phyloP scores from a whole-genome alignment of 345 rosid species.

The Aegle marmelos region DNA sequence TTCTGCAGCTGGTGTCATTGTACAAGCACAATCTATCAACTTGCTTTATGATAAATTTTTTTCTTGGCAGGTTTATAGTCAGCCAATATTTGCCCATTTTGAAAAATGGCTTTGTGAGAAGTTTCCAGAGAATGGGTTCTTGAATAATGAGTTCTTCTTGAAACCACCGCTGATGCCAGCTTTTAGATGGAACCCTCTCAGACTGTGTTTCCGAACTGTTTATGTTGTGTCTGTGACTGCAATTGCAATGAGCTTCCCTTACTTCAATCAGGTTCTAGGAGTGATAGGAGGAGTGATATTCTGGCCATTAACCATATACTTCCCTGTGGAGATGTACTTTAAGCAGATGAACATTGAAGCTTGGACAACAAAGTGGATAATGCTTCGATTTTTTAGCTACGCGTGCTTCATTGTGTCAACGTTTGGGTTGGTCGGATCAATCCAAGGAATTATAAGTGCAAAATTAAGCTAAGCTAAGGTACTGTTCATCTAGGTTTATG shows the following conservation, averaged over 20 bases:
- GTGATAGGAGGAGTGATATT: constrained; percentile 66
- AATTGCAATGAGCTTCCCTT: constrained; percentile 61
- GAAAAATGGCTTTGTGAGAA: constrained; percentile 40
- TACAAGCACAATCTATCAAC: not conserved
- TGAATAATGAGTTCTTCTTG: constrained; percentile 25
- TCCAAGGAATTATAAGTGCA: constrained; percentile 54
- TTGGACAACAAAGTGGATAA: constrained; percentile 56
- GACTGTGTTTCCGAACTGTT: constrained; percentile 45
- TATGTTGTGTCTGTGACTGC: constrained; percentile 52
- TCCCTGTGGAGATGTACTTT: constrained; percentile 72
- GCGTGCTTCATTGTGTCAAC: constrained; percentile 38
- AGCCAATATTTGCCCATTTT: constrained; percentile 43
- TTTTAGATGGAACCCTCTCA: constrained; percentile 28
- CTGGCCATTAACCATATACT: constrained; percentile 76
- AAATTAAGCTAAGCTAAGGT: constrained; percentile 29
- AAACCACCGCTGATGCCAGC: constrained; percentile 34
- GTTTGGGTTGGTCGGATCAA: constrained; percentile 54
- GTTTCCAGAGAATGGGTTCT: constrained; percentile 44
- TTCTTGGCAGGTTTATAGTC: constrained; percentile 43
- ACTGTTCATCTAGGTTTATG: not conserved
- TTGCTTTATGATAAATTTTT: not conserved
- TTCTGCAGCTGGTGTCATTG: not conserved
- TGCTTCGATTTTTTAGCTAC: constrained; percentile 44
- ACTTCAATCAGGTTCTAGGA: constrained; percentile 82
- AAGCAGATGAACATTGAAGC: constrained; percentile 45